A percentile compares a stretch with the other conserved stretches of the same genome.
These are phyloP conservation scores for Aspergillus nidulans DNA, from an alignment of 495 filamentous ascomycete species.

Conservation along the genomic window DNA sequence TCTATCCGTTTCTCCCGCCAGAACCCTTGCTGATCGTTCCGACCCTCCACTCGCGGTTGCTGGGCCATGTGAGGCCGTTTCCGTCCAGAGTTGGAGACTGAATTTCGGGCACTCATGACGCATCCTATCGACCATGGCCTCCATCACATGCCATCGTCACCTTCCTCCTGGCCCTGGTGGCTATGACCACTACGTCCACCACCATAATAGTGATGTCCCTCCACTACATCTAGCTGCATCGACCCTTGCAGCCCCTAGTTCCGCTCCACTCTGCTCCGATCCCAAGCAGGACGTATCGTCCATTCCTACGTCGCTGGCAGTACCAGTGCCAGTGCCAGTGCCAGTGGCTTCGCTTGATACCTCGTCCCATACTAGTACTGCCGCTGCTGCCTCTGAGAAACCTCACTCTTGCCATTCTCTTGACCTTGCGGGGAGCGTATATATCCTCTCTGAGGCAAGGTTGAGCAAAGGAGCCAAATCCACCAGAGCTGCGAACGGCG, in stretches of 20 bases:
- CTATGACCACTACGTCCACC: constrained; percentile 4
- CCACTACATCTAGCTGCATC: constrained; percentile 9
- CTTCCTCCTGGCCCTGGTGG: constrained; percentile 9
- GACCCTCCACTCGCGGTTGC: constrained; percentile 12
- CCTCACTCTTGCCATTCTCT: background rate
- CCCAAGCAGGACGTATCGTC: constrained; percentile 5
- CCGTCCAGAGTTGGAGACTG: constrained; percentile 3
- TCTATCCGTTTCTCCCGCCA: background rate
- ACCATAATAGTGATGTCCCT: constrained; percentile 15
- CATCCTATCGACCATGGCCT: constrained; percentile 11
- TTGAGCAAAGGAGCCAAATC: background rate
- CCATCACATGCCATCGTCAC: constrained; percentile 30
- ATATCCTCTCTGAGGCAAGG: background rate
- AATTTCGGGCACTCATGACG: constrained; percentile 7
- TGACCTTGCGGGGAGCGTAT: constrained; percentile 13
- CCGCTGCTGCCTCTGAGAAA: background rate
- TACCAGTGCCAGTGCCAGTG: background rate
- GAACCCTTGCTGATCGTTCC: constrained; percentile 12
- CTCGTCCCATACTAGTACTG: background rate
- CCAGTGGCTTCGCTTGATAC: constrained; percentile 11
- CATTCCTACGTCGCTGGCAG: background rate
- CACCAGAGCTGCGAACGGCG: background rate
- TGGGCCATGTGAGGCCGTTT: constrained; percentile 14
- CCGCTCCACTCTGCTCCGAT: constrained; percentile 9
- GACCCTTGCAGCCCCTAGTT: constrained; percentile 7